These are phyloP conservation scores for Komagataella mondaviorum DNA, from an alignment of 805 yeast species.

Conservation along the genomic window DNA sequence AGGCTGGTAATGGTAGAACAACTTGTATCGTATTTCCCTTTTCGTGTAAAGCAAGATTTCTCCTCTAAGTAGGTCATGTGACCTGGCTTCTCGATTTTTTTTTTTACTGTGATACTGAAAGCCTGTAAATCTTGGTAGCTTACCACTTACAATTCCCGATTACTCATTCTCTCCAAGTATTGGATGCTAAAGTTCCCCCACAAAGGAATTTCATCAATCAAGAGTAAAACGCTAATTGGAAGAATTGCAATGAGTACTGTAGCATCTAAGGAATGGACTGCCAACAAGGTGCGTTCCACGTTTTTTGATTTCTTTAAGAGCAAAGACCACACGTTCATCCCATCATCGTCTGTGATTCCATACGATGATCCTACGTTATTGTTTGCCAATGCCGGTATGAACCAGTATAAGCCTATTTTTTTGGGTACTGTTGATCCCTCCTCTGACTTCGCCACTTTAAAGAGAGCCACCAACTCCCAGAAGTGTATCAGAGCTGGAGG, in stretches of 20 bases:
- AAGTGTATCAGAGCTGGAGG: constrained; percentile 99
- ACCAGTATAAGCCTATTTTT: constrained; percentile 96
- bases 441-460: constrained; percentile 70
- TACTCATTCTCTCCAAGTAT: background rate
- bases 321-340: constrained; percentile 65
- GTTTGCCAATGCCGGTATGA: constrained; percentile 99
- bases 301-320: constrained; percentile 71
- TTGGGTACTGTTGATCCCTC: constrained; percentile 96
- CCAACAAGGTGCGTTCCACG: constrained; percentile 52
- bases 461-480: constrained; percentile 90
- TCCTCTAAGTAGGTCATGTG: background rate
- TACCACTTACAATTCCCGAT: background rate
- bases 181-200: background rate
- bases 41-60: background rate
- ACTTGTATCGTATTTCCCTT: background rate
- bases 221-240: background rate
- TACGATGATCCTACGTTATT: constrained; percentile 95
- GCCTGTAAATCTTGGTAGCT: background rate
- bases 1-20: background rate
- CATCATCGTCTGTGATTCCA: constrained; percentile 92
- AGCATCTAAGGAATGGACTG: constrained; percentile 24
- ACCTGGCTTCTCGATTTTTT: background rate
- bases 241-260: background rate
- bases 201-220: background rate
- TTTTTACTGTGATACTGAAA: background rate